Base-by-base conservation (phyloP, 345 rosid genomes). In the Erysimum cheiranthoides region DNA sequence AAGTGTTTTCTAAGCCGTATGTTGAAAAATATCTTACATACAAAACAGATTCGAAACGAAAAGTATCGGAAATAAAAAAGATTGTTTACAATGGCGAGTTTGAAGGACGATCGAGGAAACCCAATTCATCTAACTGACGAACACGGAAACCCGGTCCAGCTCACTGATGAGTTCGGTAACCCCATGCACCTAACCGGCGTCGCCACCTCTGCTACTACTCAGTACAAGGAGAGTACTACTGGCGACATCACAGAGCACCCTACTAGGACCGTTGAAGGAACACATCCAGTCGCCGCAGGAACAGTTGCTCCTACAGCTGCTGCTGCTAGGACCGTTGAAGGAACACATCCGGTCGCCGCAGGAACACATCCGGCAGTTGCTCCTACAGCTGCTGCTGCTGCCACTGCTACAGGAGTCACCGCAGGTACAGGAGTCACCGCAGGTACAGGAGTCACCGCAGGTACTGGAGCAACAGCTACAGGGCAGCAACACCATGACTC, bases 101-200 rank as follows among this genome's bases (percentile, higher is more conserved):
- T 93, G 62, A 74, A 79, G 69, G 97, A 93, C 39, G 87, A 85
- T 46, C 9, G 66, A 10, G 96, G 90, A 3, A 90, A 88, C 57
- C 87, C 83, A 4, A 51, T 90, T 68, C 78, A 70, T 49, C 80
- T 87, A 3, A 87, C 86, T 0, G 94, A 87, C 35, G 76, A 81
- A 60, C 75, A 49, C 0, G 91, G 96, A 5, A 80, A 83, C 78
- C 86, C 91, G 3, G 86, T 88, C 3, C 62, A 75, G 32, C 80
- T 88, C 67, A 86, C 86, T 2, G 96, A 88, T 71, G 91, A 87
- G 76, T 68, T 64, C 8, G 91, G 96, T 5, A 83, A 85, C 57
- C 96, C 91, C 14, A 54, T 88, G 62, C 84, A 85, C 51, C 73
- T 93, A 36, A 75, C 71, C 3, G 98, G 93, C 11, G 70, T 86